Percentiles rank a stretch among this genome's conserved stretches.
phyloP scores from a whole-genome alignment of 352 stramenopile species.

The Globisporangium uncinulatum region DNA sequence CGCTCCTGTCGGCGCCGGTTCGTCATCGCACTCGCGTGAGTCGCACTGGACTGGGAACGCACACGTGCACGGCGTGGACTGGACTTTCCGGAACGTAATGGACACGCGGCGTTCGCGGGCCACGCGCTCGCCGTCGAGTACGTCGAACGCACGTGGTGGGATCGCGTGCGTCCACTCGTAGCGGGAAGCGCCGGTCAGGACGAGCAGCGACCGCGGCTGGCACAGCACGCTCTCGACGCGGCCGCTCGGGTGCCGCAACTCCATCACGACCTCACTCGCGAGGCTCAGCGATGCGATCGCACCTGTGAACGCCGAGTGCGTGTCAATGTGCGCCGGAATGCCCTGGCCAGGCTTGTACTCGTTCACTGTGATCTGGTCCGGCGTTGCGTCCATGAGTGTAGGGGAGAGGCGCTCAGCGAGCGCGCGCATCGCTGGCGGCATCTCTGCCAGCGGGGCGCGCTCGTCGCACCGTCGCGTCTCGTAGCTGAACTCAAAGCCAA shows the following conservation, averaged over 20 bases:
- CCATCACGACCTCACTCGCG: constrained; percentile 79
- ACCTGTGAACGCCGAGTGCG: constrained; percentile 81
- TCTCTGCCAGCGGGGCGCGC: constrained; percentile 34
- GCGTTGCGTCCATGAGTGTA: constrained; percentile 46
- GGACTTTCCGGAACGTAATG: constrained; percentile 87
- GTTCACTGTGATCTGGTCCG: constrained; percentile 85
- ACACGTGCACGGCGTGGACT: constrained; percentile 58
- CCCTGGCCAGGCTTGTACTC: constrained; percentile 87
- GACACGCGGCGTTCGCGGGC: constrained; percentile 64
- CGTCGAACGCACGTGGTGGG: constrained; percentile 72
- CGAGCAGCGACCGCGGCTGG: constrained; percentile 63
- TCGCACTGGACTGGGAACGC: constrained; percentile 70
- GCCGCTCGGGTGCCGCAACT: constrained; percentile 66
- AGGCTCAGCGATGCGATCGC: constrained; percentile 81
- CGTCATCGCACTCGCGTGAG: neutral
- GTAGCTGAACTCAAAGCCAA: constrained; percentile 87
- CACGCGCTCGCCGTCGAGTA: constrained; percentile 71
- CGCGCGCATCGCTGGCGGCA: constrained; percentile 33
- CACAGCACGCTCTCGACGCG: constrained; percentile 59
- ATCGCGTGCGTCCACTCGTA: constrained; percentile 90
- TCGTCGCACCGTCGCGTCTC: constrained; percentile 64
- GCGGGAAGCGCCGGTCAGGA: constrained; percentile 78
- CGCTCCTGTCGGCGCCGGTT: neutral
- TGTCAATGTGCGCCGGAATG: constrained; percentile 86
- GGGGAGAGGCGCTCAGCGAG: constrained; percentile 50